Conservation (phyloP, 768 basidiomycete species). For the Termitomyces sp. region DNA sequence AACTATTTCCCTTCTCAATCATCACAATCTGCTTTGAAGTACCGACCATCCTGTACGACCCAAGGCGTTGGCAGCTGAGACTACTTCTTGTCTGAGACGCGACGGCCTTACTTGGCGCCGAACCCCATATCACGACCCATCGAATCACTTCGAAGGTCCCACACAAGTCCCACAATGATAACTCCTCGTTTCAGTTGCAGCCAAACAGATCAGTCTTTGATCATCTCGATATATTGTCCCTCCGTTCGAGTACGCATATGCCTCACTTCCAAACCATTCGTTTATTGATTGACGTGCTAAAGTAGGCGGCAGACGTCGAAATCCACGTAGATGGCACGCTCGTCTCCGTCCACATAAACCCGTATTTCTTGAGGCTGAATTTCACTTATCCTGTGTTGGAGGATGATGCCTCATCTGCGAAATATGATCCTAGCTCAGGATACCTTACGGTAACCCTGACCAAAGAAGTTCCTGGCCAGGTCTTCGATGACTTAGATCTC, state of each 20-base stretch:
- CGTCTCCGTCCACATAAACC: conserved; percentile 74
- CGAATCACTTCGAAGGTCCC: background rate
- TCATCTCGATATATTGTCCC: conserved; percentile 64
- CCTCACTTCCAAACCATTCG: conserved; percentile 7
- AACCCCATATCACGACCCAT: background rate
- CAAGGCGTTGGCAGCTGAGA: background rate
- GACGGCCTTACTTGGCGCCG: background rate
- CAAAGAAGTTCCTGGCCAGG: conserved; percentile 62
- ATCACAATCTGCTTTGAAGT: background rate
- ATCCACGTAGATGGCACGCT: conserved; percentile 69
- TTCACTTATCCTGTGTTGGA: conserved; percentile 65
- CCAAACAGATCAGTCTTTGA: conserved; percentile 54
- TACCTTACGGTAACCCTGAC: conserved; percentile 69
- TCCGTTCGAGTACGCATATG: conserved; percentile 55
- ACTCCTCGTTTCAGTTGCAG: conserved; percentile 72
- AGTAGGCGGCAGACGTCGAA: conserved; percentile 80
- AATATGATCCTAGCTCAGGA: conserved; percentile 78
- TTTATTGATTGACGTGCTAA: conserved; percentile 15
- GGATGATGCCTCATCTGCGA: conserved; percentile 66
- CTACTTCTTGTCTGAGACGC: background rate
- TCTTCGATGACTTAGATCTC: conserved; percentile 76
- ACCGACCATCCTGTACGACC: background rate
- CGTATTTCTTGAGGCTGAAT: conserved; percentile 79
- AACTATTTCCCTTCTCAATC: background rate
- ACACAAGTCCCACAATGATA: conserved; percentile 49